A percentile compares a stretch with the other conserved stretches of the same genome.
Evolutionary conservation across 2,329 filamentous ascomycete species (phyloP).

Genomic region (Periconia sp.): DNA sequence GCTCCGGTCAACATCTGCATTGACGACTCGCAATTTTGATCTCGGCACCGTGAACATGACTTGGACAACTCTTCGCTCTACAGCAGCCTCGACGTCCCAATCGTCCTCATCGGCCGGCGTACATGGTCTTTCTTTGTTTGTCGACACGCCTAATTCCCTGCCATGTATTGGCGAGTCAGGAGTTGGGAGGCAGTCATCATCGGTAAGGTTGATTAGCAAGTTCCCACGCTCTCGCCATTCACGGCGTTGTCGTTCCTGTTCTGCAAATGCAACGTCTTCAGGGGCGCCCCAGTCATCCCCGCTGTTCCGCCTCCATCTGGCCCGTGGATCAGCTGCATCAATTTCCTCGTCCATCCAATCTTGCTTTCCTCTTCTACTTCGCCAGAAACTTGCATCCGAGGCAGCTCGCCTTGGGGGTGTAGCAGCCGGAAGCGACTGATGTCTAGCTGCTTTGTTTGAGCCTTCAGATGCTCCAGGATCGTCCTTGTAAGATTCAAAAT

Average conservation of each 20-base stretch:
- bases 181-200: conserved; percentile 27
- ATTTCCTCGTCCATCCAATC: conserved; percentile 45
- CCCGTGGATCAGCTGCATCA: conserved; percentile 18
- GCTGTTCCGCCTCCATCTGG: conserved; percentile 33
- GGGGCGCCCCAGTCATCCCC: conserved; percentile 40
- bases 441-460: conserved; percentile 7
- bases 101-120: conserved; percentile 47
- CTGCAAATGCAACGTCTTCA: conserved; percentile 34
- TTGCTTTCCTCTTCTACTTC: conserved; percentile 44
- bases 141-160: conserved; percentile 23
- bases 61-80: conserved; percentile 51
- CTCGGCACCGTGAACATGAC: conserved; percentile 91
- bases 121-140: conserved; percentile 17
- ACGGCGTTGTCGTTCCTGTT: conserved; percentile 33
- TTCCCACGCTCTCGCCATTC: conserved; percentile 33
- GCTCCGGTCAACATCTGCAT: conserved; percentile 48
- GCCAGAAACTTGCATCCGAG: conserved; percentile 48
- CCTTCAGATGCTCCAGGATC: conserved; percentile 19
- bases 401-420: conserved; percentile 45
- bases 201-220: conserved; percentile 30
- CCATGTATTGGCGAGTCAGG: conserved; percentile 30
- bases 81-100: conserved; percentile 55
- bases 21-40: conserved; percentile 85
- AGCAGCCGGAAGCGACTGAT: conserved; percentile 22
- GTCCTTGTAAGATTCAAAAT: conserved; percentile 34